A percentile compares a stretch with the other conserved stretches of the same genome.
phyloP scores from a whole-genome alignment of 306 rosid species.

The Luffa aegyptiaca region DNA sequence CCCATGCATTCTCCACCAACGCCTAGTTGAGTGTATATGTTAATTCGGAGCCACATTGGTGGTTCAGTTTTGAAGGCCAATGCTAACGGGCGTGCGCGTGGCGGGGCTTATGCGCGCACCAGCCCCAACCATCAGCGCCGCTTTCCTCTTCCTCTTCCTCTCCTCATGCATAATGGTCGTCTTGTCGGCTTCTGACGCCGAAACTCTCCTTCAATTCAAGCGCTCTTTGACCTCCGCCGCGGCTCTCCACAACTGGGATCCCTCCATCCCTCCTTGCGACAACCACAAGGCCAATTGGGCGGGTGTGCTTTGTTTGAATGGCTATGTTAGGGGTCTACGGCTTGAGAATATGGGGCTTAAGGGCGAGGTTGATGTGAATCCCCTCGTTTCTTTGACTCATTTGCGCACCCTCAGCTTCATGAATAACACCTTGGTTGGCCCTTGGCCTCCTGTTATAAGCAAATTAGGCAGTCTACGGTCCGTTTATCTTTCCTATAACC shows the following conservation, averaged over 20 bases:
- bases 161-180: not conserved
- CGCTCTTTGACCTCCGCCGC: slow-evolving; percentile 23
- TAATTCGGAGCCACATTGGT: not conserved
- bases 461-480: slow-evolving; percentile 32
- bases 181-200: slow-evolving; percentile 15
- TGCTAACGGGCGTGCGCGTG: slow-evolving; percentile 79
- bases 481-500: slow-evolving; percentile 52
- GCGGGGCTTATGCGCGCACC: slow-evolving; percentile 71
- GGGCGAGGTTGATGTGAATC: slow-evolving; percentile 34
- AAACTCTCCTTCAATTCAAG: slow-evolving; percentile 47
- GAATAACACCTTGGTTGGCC: slow-evolving; percentile 75
- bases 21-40: not conserved
- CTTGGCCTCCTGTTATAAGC: slow-evolving; percentile 36
- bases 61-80: not conserved
- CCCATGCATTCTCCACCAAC: not conserved
- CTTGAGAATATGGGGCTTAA: slow-evolving; percentile 59
- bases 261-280: slow-evolving; percentile 35
- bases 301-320: slow-evolving; percentile 46
- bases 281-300: slow-evolving; percentile 41
- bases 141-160: not conserved
- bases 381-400: slow-evolving; percentile 26
- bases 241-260: slow-evolving; percentile 45
- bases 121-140: slow-evolving; percentile 32
- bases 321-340: slow-evolving; percentile 45
- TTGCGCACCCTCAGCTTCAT: slow-evolving; percentile 48